phyloP scores from a whole-genome alignment of 352 stramenopile species.

The Porosira glacialis region DNA sequence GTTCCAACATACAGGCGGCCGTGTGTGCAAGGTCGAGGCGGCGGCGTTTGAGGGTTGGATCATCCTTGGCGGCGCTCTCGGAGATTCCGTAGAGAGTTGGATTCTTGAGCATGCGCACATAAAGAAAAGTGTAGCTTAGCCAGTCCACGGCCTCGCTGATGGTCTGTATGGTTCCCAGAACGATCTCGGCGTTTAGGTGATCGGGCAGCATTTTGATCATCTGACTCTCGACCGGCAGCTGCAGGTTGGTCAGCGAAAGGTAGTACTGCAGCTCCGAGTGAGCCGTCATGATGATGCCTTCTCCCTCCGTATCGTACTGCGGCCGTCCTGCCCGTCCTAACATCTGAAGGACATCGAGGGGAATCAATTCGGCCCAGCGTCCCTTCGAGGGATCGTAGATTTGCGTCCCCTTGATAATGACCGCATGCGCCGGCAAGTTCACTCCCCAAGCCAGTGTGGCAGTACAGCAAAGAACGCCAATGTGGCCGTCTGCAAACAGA shows the following conservation, averaged over 20 bases:
- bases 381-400: constrained; percentile 99
- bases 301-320: constrained; percentile 94
- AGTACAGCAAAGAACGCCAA: constrained; percentile 95
- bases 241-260: constrained; percentile 98
- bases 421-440: constrained; percentile 98
- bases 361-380: constrained; percentile 96
- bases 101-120: constrained; percentile 98
- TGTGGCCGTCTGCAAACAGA: constrained; percentile 94
- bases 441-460: constrained; percentile 99
- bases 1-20: constrained; percentile 92
- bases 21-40: constrained; percentile 95
- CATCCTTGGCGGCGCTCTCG: constrained; percentile 84
- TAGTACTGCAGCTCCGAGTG: constrained; percentile 99
- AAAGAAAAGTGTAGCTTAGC: constrained; percentile 99
- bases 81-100: constrained; percentile 94
- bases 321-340: constrained; percentile 95
- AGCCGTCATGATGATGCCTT: constrained; percentile 99
- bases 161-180: constrained; percentile 94
- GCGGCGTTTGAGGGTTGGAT: constrained; percentile 92
- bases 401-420: constrained; percentile 99
- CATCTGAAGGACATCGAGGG: constrained; percentile 99
- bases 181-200: constrained; percentile 98
- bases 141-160: constrained; percentile 92
- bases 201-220: constrained; percentile 93
- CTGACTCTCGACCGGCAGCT: constrained; percentile 99